These are phyloP conservation scores for Jatropha multifida DNA, from an alignment of 441 rosid genomes.

Conservation along the genomic window DNA sequence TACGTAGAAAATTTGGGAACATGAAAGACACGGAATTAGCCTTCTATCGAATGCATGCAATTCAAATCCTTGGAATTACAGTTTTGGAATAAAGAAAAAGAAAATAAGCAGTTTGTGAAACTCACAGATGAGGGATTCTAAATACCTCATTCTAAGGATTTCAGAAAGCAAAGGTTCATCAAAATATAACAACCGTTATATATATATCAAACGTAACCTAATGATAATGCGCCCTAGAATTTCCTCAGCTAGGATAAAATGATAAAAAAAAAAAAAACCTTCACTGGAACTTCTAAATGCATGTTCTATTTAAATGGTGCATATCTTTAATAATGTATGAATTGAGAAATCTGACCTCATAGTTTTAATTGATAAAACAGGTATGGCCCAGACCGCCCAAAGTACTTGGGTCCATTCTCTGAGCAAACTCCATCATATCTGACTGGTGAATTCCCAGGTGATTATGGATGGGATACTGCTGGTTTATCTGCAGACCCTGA, in stretches of 20 bases:
- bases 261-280: background rate
- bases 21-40: no score
- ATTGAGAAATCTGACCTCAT: background rate
- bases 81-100: no score
- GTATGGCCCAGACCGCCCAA: conserved; percentile 94
- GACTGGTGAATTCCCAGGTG: conserved; percentile 88
- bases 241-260: background rate
- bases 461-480: conserved; percentile 95
- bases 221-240: background rate
- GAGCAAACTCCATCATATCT: conserved; percentile 92
- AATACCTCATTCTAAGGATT: no score
- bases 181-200: no score
- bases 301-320: background rate
- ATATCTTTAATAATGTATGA: background rate
- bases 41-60: no score
- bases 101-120: no score
- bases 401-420: conserved; percentile 89
- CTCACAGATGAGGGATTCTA: background rate
- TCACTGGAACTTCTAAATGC: background rate
- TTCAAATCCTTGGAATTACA: no score
- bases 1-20: no score
- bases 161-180: no score
- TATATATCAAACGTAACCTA: no score
- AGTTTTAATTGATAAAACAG: conserved; percentile 35
- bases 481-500: conserved; percentile 90